These are phyloP conservation scores for Pleurotus salmoneostramineus DNA, from an alignment of 768 basidiomycete species.

Conservation along the genomic window DNA sequence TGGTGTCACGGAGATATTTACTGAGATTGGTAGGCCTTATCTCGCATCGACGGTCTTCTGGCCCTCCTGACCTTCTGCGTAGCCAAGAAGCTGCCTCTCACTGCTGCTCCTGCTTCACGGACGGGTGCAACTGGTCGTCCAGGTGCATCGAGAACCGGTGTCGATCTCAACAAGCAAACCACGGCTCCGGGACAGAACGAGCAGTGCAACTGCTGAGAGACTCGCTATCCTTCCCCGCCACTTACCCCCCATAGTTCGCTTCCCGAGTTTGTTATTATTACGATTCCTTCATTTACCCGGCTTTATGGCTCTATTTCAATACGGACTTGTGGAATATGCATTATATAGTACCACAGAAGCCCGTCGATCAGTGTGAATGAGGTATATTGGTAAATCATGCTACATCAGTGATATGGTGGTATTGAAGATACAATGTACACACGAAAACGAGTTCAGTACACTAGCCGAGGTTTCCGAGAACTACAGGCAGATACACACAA, in stretches of 20 bases:
- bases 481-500: slow-evolving; percentile 7
- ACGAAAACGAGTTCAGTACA: not conserved
- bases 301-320: slow-evolving; percentile 17
- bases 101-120: slow-evolving; percentile 63
- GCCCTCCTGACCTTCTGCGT: slow-evolving; percentile 12
- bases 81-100: slow-evolving; percentile 91
- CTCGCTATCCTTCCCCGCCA: slow-evolving; percentile 9
- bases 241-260: slow-evolving; percentile 18
- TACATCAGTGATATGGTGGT: not conserved
- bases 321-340: slow-evolving; percentile 39
- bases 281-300: slow-evolving; percentile 16
- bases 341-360: slow-evolving; percentile 24
- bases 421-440: slow-evolving; percentile 7
- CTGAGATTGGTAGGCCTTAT: slow-evolving; percentile 64
- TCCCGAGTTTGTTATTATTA: slow-evolving; percentile 19
- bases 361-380: too few species aligned
- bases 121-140: slow-evolving; percentile 47
- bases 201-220: slow-evolving; percentile 69
- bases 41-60: not conserved
- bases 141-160: slow-evolving; percentile 52
- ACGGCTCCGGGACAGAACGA: slow-evolving; percentile 53
- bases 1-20: slow-evolving; percentile 83
- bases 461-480: not conserved
- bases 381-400: not conserved
- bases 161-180: slow-evolving; percentile 78